Evolutionary conservation across 805 yeast species (phyloP).

Genomic region (Pichia rugopelliculosa): DNA sequence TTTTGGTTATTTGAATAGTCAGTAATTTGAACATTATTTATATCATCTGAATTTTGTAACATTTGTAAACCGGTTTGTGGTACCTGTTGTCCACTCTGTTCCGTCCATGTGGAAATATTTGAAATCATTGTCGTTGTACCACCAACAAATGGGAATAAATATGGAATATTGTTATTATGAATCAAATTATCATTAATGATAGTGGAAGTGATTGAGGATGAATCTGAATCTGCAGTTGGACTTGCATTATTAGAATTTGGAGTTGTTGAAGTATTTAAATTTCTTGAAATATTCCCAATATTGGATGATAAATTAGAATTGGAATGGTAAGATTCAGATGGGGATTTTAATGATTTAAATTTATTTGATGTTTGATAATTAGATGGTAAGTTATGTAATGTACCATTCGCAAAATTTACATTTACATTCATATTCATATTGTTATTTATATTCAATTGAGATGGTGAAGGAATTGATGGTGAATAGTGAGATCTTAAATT

Average conservation of each 20-base stretch:
- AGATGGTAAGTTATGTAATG: no score
- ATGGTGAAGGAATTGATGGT: background rate
- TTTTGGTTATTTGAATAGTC: no score
- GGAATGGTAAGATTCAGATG: background rate
- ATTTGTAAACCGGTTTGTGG: constrained; percentile 30
- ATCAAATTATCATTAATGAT: background rate
- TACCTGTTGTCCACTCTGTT: constrained; percentile 36
- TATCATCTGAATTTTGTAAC: constrained; percentile 14
- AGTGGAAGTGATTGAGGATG: background rate
- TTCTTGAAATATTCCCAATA: background rate
- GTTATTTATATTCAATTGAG: no score
- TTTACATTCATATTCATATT: no score
- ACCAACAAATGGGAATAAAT: constrained; percentile 31
- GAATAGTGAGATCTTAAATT: background rate
- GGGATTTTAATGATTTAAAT: background rate
- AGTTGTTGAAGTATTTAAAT: background rate
- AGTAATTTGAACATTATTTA: background rate
- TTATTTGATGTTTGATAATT: background rate
- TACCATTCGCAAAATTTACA: no score
- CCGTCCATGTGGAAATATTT: constrained; percentile 56
- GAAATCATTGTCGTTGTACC: constrained; percentile 55
- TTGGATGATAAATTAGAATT: no score
- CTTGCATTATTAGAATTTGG: background rate
- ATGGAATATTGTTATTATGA: constrained; percentile 5
- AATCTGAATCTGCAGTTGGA: background rate